phyloP scores from a whole-genome alignment of 306 rosid genomes.

The Gleditsia sinensis region DNA sequence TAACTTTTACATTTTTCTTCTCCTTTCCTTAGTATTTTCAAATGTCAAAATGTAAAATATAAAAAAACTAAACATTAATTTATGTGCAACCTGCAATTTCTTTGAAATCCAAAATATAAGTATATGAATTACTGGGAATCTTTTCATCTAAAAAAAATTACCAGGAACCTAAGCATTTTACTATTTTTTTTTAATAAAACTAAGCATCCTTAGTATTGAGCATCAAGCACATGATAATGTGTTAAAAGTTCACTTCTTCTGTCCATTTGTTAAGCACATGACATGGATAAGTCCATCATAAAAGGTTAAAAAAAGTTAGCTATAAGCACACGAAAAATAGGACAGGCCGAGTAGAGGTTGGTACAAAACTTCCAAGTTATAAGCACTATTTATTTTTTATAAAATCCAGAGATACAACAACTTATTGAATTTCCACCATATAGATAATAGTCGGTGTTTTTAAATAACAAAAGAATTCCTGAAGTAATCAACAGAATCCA shows the following conservation, averaged over 20 bases:
- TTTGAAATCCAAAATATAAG: slow-evolving; percentile 1
- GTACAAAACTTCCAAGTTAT: slow-evolving; percentile 5
- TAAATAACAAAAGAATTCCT: slow-evolving; percentile 26
- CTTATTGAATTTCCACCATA: slow-evolving; percentile 1
- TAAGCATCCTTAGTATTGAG: slow-evolving; percentile 10
- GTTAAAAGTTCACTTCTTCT: background rate
- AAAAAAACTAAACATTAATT: background rate
- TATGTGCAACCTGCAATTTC: background rate
- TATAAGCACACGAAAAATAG: background rate
- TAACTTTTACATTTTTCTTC: background rate
- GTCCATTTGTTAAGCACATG: background rate
- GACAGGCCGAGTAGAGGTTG: slow-evolving; percentile 13
- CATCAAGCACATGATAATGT: slow-evolving; percentile 6
- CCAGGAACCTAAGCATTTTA: too few species aligned
- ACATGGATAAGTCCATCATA: slow-evolving; percentile 16
- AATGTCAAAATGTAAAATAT: slow-evolving; percentile 7
- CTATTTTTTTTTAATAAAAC: too few species aligned
- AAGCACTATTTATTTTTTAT: slow-evolving; percentile 18
- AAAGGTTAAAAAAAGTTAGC: slow-evolving; percentile 12
- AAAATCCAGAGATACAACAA: slow-evolving; percentile 19
- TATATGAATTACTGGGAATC: background rate
- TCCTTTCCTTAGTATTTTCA: slow-evolving; percentile 22
- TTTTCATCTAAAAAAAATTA: too few species aligned
- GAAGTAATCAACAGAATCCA: slow-evolving; percentile 21
- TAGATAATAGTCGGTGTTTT: slow-evolving; percentile 16